Conservation (phyloP, 148 eudicot genomes). For the Spergularia marina region DNA sequence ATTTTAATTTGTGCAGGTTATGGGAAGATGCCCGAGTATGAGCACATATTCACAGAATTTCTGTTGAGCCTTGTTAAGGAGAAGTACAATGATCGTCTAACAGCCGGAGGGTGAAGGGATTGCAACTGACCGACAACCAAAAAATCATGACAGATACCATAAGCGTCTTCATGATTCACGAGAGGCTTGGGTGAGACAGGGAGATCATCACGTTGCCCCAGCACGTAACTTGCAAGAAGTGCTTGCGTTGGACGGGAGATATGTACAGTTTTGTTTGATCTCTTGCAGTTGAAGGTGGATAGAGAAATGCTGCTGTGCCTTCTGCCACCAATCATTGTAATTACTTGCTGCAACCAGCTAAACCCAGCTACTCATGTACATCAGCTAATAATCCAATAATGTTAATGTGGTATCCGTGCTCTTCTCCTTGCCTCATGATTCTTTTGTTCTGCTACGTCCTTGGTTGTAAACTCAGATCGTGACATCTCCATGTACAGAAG, state of each 20-base stretch:
- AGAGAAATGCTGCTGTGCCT: not conserved
- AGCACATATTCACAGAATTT: slow-evolving; percentile 89
- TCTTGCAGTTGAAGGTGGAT: slow-evolving; percentile 6
- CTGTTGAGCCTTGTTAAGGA: slow-evolving; percentile 51
- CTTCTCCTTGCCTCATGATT: not conserved
- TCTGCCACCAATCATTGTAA: slow-evolving; percentile 15
- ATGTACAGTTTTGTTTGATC: slow-evolving; percentile 24
- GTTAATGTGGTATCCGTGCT: not conserved
- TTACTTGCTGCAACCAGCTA: slow-evolving; percentile 15
- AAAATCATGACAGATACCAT: not conserved
- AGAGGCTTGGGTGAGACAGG: slow-evolving; percentile 19
- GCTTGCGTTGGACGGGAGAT: slow-evolving; percentile 10
- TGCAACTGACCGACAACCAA: not conserved
- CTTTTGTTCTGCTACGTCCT: slow-evolving; percentile 1
- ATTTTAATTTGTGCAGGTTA: slow-evolving; percentile 51
- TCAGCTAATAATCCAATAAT: slow-evolving; percentile 19
- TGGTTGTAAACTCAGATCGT: not conserved
- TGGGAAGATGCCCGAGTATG: slow-evolving; percentile 92
- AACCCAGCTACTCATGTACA: slow-evolving; percentile 14
- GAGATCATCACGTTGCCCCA: not conserved
- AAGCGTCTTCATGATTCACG: not conserved
- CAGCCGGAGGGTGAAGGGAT: slow-evolving; percentile 17
- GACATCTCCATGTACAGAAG: not conserved
- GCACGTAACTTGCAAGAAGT: slow-evolving; percentile 23
- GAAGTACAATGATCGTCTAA: slow-evolving; percentile 37